Evolutionary conservation across 2,329 filamentous ascomycete genomes (phyloP).

Genomic region (Sporothrix globosa): DNA sequence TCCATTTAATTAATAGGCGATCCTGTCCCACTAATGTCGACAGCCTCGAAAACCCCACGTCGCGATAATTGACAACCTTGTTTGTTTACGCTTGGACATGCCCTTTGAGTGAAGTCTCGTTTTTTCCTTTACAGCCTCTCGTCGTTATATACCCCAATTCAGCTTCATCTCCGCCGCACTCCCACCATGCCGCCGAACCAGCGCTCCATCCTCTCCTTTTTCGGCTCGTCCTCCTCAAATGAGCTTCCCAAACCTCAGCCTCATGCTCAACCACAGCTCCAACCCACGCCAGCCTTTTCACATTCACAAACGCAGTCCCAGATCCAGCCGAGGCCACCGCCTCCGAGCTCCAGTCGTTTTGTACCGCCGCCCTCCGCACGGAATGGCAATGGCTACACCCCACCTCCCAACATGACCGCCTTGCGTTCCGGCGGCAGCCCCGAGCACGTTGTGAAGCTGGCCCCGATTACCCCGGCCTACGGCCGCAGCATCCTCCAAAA

Average conservation of each 20-base stretch:
- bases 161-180: background rate
- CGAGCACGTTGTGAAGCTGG: constrained; percentile 24
- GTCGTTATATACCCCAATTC: background rate
- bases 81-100: no score
- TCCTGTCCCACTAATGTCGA: background rate
- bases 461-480: constrained; percentile 30
- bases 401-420: background rate
- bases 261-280: constrained; percentile 13
- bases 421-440: constrained; percentile 29
- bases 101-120: background rate
- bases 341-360: constrained; percentile 35
- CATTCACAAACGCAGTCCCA: background rate
- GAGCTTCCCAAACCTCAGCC: constrained; percentile 34
- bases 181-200: constrained; percentile 37
- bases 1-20: constrained; percentile 6
- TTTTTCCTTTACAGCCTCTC: background rate
- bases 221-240: constrained; percentile 52
- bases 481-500: constrained; percentile 36
- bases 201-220: constrained; percentile 66
- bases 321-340: constrained; percentile 12
- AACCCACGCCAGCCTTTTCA: constrained; percentile 6
- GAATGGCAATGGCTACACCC: constrained; percentile 3
- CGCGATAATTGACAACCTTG: constrained; percentile 13
- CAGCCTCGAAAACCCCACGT: background rate
- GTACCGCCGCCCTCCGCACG: constrained; percentile 32